Percentiles rank a stretch among this genome's conserved stretches.
Evolutionary conservation across 2,329 filamentous ascomycete species (phyloP).

Genomic region (Colletotrichum eremochloae): DNA sequence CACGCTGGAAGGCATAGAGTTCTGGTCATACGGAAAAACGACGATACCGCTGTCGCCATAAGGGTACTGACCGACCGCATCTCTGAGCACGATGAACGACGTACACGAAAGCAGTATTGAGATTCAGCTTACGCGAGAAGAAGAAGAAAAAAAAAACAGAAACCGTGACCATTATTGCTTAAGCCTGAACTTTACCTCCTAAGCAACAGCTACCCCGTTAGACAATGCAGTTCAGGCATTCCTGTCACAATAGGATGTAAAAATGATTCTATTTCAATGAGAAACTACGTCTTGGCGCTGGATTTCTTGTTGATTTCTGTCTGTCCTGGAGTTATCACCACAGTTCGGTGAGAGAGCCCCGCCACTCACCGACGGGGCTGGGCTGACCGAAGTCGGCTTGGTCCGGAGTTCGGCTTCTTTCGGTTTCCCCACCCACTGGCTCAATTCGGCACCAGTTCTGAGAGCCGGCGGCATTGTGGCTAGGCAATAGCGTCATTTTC

Average conservation of each 20-base stretch:
- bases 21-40: background rate
- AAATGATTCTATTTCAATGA: background rate
- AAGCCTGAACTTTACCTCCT: background rate
- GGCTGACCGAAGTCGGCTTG: constrained; percentile 15
- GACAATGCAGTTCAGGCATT: background rate
- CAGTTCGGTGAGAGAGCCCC: background rate
- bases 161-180: background rate
- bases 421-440: constrained; percentile 15
- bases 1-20: background rate
- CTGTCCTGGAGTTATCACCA: background rate
- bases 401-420: constrained; percentile 22
- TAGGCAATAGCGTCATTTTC: constrained; percentile 41
- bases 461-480: constrained; percentile 30
- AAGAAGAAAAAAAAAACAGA: background rate
- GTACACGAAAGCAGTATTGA: background rate
- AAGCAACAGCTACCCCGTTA: background rate
- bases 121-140: no score
- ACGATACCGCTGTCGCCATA: background rate
- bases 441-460: constrained; percentile 36
- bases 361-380: background rate
- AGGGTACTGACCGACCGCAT: background rate
- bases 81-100: background rate
- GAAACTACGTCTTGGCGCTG: background rate
- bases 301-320: background rate
- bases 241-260: background rate